Evolutionary conservation across 805 yeast species (phyloP).

Genomic region (Wickerhamomyces ciferrii): DNA sequence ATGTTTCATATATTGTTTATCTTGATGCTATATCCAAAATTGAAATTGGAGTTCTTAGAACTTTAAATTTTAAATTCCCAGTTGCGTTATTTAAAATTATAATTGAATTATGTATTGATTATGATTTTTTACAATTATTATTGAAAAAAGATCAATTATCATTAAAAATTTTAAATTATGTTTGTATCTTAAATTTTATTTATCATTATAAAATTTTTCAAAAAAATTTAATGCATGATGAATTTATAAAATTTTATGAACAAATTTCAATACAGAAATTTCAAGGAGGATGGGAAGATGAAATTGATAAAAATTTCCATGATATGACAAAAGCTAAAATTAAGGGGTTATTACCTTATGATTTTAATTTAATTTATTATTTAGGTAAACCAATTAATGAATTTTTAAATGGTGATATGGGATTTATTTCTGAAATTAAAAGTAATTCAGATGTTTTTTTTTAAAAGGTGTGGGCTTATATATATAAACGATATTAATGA

Average conservation of each 20-base stretch:
- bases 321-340: neutral
- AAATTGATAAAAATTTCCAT: neutral
- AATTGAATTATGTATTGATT: neutral
- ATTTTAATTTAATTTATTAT: neutral
- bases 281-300: neutral
- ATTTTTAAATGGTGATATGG: neutral
- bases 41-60: slow-evolving; percentile 6
- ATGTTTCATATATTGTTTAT: neutral
- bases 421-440: neutral
- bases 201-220: neutral
- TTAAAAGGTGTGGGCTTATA: neutral
- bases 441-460: neutral
- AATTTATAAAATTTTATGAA: neutral
- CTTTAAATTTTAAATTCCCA: neutral
- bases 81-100: neutral
- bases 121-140: neutral
- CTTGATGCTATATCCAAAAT: slow-evolving; percentile 1
- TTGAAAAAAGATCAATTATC: neutral
- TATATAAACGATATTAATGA: neutral
- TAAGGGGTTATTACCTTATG: neutral
- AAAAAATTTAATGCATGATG: neutral
- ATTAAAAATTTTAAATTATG: neutral
- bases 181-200: neutral
- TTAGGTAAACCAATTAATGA: neutral
- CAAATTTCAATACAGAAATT: neutral